Evolutionary conservation across 306 rosid genomes (phyloP), one percentile per base, ranked within the genome.

Genomic region (Quercus cerris): DNA sequence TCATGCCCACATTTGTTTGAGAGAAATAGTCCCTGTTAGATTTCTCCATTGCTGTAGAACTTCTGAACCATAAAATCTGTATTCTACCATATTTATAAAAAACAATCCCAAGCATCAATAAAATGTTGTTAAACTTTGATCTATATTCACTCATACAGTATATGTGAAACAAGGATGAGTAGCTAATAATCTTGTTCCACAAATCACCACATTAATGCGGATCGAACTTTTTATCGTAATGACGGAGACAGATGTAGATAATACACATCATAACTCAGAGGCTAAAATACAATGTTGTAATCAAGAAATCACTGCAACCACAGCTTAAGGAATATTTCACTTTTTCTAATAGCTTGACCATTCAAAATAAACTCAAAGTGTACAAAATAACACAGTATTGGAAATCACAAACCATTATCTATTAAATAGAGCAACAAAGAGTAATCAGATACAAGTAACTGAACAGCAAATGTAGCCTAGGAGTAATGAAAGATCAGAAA

Each of bases 191-290:
- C 38, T 52, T 14, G 63, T 61, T 62, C 28, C 62, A 33, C 73
- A 52, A 10, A 30, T 72, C 71, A 44, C 30, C 70, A 20, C 75
- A 64, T 30, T 13, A 33, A 41, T 51, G 19, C 5, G 58, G 15
- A 25, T 3, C 13, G 46, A 56, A 63, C 33, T 17, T 27, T 51
- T n/a, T 20, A 78, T 63, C 69, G 44, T 61, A 56, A 18, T 11
- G 46, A 25, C 8, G 52, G 28, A 57, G 35, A 19, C 56, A 73
- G 57, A 58, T 58, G 58, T 6, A 64, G 68, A 61, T 11, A 74
- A 19, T 41, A 71, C 15, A 15, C 35, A 80, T 33, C 74, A 76
- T 31, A 79, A 62, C 58, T 76, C 77, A 77, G 56, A 55, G n/a
- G 78, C 73, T 23, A n/a, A 62, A 0, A 35, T 71, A 13, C 5